phyloP scores from a whole-genome alignment of 257 asterid genomes.

The Phtheirospermum japonicum region DNA sequence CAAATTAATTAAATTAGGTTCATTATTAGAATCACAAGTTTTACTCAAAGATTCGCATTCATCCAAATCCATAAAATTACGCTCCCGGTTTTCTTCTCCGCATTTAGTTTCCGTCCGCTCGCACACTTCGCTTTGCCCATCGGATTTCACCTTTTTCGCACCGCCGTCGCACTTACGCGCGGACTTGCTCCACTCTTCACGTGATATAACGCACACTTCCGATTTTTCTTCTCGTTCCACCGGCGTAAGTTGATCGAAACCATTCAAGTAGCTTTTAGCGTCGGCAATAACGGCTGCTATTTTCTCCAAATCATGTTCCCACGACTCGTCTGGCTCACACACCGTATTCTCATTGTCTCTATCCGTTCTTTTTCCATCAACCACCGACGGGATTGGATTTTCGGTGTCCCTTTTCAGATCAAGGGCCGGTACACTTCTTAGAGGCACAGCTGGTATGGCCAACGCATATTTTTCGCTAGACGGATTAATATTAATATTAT shows the following conservation, averaged over 20 bases:
- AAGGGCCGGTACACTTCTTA: conserved; percentile 27
- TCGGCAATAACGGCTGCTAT: conserved; percentile 18
- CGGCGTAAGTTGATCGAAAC: background rate
- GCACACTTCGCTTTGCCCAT: background rate
- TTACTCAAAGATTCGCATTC: background rate
- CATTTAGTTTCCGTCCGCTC: background rate
- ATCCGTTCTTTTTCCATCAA: background rate
- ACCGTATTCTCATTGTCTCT: background rate
- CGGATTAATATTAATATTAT: background rate
- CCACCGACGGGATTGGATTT: background rate
- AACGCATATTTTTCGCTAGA: background rate
- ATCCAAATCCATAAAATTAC: background rate
- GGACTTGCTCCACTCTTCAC: conserved; percentile 13
- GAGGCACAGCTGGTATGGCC: conserved; percentile 28
- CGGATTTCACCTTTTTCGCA: background rate
- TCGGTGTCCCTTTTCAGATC: background rate
- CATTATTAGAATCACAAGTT: background rate
- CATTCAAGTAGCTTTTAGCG: conserved; percentile 29
- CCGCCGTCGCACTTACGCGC: background rate
- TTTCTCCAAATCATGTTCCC: conserved; percentile 14
- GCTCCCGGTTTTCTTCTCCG: background rate
- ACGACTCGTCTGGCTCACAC: background rate
- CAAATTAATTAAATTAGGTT: conserved; percentile 27
- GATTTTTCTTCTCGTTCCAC: background rate
- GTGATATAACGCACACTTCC: conserved; percentile 20